A percentile compares a stretch with the other conserved stretches of the same genome.
phyloP scores from a whole-genome alignment of 352 stramenopile species.

The Globisporangium barbulae region DNA sequence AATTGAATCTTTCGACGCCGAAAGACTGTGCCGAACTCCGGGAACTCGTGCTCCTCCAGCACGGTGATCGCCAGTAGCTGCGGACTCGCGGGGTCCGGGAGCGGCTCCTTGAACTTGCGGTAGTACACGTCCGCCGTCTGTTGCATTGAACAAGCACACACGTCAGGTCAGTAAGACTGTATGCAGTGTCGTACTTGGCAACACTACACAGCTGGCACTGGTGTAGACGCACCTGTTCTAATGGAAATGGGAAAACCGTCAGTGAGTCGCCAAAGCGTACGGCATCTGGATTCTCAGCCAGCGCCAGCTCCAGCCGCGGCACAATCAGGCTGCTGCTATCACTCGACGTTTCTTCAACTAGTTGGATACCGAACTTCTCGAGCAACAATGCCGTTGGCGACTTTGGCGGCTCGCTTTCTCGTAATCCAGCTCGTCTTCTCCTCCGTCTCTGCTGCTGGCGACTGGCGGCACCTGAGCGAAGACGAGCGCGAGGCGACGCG shows the following conservation, averaged over 20 bases:
- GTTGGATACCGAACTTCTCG: constrained; percentile 34
- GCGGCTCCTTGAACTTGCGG: constrained; percentile 75
- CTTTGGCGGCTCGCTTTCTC: constrained; percentile 10
- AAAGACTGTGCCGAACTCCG: constrained; percentile 60
- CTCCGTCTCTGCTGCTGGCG: constrained; percentile 12
- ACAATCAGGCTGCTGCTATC: constrained; percentile 11
- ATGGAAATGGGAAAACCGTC: constrained; percentile 41
- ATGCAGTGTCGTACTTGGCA: not conserved
- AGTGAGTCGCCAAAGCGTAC: constrained; percentile 50
- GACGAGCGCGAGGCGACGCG: constrained; percentile 13
- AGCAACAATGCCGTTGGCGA: constrained; percentile 30
- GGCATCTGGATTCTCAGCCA: constrained; percentile 38
- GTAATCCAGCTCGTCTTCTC: constrained; percentile 2
- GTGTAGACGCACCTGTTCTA: constrained; percentile 49
- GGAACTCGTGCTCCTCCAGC: constrained; percentile 44
- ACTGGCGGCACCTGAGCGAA: not conserved
- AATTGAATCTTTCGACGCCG: constrained; percentile 59
- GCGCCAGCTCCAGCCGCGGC: constrained; percentile 34
- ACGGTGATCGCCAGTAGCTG: constrained; percentile 40
- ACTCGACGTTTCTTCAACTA: constrained; percentile 23
- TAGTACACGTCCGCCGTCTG: constrained; percentile 72
- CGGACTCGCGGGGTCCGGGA: constrained; percentile 53
- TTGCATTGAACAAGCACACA: not conserved
- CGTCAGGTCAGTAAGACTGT: not conserved
- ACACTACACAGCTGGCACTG: not conserved